These are phyloP conservation scores for Zymoseptoria ardabiliae DNA, from an alignment of 2,329 filamentous ascomycete species.

Conservation along the genomic window DNA sequence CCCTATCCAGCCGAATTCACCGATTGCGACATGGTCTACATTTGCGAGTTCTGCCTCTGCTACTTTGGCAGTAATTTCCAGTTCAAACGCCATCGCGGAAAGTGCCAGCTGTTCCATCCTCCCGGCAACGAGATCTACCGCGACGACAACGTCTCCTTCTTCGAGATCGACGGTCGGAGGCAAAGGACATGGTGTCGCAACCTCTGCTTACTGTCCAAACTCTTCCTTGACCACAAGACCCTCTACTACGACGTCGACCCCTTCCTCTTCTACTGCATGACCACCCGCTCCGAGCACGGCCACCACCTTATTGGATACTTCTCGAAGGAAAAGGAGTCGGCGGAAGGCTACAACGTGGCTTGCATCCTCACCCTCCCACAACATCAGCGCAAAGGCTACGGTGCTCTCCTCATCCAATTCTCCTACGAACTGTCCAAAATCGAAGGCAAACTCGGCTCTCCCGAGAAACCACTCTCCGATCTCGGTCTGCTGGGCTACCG, in stretches of 20 bases:
- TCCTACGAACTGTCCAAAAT: constrained; percentile 95
- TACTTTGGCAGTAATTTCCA: constrained; percentile 81
- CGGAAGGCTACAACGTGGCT: constrained; percentile 94
- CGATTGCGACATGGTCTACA: constrained; percentile 83
- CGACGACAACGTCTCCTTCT: constrained; percentile 88
- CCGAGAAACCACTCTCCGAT: constrained; percentile 93
- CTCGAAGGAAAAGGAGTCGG: constrained; percentile 95
- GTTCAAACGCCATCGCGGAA: constrained; percentile 77
- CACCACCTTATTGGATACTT: constrained; percentile 99
- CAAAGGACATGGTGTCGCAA: constrained; percentile 97
- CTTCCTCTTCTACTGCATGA: constrained; percentile 98
- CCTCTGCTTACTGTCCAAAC: constrained; percentile 85
- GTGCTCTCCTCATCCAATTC: constrained; percentile 88
- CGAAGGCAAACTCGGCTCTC: constrained; percentile 89
- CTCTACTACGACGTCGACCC: constrained; percentile 99
- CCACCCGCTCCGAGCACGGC: constrained; percentile 76
- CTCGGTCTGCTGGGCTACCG: constrained; percentile 87
- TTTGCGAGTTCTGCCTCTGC: constrained; percentile 92
- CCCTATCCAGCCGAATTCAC: constrained; percentile 88
- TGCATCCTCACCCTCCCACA: constrained; percentile 96
- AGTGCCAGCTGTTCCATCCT: constrained; percentile 86
- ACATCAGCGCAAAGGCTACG: constrained; percentile 91
- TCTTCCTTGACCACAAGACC: constrained; percentile 96
- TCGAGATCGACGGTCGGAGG: constrained; percentile 90
- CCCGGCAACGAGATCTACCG: constrained; percentile 98